phyloP scores from a whole-genome alignment of 495 filamentous ascomycete species.

The Xylaria acuta region DNA sequence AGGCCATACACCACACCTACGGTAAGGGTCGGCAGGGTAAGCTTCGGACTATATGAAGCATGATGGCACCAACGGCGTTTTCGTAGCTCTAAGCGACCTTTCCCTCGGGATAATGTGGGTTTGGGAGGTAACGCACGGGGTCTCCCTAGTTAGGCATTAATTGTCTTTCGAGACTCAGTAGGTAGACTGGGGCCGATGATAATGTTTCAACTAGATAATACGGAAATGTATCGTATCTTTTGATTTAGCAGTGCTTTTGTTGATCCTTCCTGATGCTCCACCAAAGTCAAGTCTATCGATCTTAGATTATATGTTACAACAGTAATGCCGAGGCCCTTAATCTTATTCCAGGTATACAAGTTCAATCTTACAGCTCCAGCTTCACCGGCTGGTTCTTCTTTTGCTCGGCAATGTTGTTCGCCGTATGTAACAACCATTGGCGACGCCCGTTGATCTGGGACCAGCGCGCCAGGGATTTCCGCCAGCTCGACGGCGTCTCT shows the following conservation, averaged over 20 bases:
- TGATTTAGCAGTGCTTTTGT: neutral
- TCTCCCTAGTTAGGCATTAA: neutral
- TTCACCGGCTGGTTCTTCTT: constrained; percentile 54
- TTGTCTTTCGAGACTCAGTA: neutral
- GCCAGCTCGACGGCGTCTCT: constrained; percentile 21
- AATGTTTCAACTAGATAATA: neutral
- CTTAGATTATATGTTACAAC: constrained; percentile 9
- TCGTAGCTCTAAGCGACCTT: neutral
- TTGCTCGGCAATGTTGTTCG: constrained; percentile 18
- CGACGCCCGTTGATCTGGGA: constrained; percentile 25
- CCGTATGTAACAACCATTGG: constrained; percentile 24
- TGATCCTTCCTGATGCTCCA: neutral
- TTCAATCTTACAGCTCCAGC: constrained; percentile 15
- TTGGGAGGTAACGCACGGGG: neutral
- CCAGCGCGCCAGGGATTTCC: constrained; percentile 25
- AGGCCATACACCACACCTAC: neutral
- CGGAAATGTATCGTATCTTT: constrained; percentile 1
- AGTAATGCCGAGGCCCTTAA: neutral
- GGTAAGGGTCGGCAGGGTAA: neutral
- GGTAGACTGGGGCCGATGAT: neutral
- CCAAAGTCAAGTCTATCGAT: constrained; percentile 12
- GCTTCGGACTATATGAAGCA: neutral
- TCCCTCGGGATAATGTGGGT: neutral
- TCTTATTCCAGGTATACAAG: neutral
- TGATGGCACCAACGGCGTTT: neutral